Evolutionary conservation across 1,284 basidiomycete species (phyloP), one percentile per base, ranked within the genome.

Genomic region (Xerocomus nothofagi): DNA sequence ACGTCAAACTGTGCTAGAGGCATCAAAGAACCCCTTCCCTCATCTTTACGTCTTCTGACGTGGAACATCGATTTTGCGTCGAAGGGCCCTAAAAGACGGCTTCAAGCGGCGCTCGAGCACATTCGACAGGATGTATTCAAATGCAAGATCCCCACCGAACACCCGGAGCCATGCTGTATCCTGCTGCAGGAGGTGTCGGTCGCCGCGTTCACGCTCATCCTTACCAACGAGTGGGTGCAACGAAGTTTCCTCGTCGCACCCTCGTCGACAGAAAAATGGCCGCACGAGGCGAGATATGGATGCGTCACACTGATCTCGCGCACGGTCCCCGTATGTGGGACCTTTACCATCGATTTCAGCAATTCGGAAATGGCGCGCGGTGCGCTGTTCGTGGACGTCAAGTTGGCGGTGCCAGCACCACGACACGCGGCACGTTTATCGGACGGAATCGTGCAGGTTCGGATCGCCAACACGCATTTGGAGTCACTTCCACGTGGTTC

Each of bases 391-490:
- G 78, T 81, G 47, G 82, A 86, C 60, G 53, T 85, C 39, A 72
- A 72, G 53, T 56, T 86, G 26, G 65, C 67, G 31, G 62, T 73
- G 21, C 72, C 73, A 1, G 57, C 56, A 20, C 55, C 58, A 4
- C 47, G 24, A 6, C 52, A 68, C 33, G 57, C 60, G 1, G 33
- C 58, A 1, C 63, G 68, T n/a, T 54, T 66, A 20, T 60, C 62
- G 39, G 60, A 67, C 30, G 61, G 71, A 39, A 73, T 72, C 36
- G 71, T 73, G 44, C 69, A 73, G 26, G 47, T 87, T 54, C 74
- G 84, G 26, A 65, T 88, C 37, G 77, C 79, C 17, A 88, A 87
- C 62, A 85, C 84, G 18, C 86, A 88, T 59, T 70, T 88, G 43
- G 86, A 88, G 67, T 84, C 83, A 18, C 59, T 83, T 37, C 69